Percentiles rank a stretch among this genome's conserved stretches.
Conservation (phyloP, 2,329 filamentous ascomycete genomes). For the Arthrinium puccinioides region DNA sequence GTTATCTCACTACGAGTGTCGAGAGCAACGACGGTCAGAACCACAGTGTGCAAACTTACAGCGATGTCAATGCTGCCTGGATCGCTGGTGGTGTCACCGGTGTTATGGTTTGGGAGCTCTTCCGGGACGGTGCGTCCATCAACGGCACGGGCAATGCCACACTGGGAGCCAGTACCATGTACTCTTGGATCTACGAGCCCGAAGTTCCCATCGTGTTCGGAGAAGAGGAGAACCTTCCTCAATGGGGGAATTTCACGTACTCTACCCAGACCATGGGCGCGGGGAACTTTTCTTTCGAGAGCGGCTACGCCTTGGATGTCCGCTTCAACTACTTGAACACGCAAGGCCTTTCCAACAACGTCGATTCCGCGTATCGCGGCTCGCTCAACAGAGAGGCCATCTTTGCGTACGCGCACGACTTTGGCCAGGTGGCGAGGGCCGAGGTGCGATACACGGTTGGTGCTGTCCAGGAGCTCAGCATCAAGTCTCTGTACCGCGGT, state of each 20-base stretch:
- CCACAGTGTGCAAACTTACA: slow-evolving; percentile 56
- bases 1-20: slow-evolving; percentile 65
- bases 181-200: slow-evolving; percentile 52
- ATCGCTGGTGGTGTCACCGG: slow-evolving; percentile 64
- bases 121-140: slow-evolving; percentile 31
- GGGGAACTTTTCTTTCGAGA: slow-evolving; percentile 13
- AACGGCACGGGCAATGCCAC: slow-evolving; percentile 29
- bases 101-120: slow-evolving; percentile 60
- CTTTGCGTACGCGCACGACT: slow-evolving; percentile 29
- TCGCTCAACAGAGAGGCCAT: slow-evolving; percentile 14
- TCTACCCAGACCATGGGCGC: slow-evolving; percentile 36
- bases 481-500: slow-evolving; percentile 61
- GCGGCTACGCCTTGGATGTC: slow-evolving; percentile 25
- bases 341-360: slow-evolving; percentile 50
- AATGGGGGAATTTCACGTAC: slow-evolving; percentile 62
- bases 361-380: slow-evolving; percentile 51
- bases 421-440: slow-evolving; percentile 24
- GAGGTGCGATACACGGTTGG: slow-evolving; percentile 62
- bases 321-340: slow-evolving; percentile 55
- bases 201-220: slow-evolving; percentile 68
- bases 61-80: slow-evolving; percentile 69
- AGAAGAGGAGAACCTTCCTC: slow-evolving; percentile 48
- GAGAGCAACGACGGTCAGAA: slow-evolving; percentile 39
- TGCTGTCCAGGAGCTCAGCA: slow-evolving; percentile 61
- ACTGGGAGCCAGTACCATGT: slow-evolving; percentile 63